phyloP scores from a whole-genome alignment of 2,329 filamentous ascomycete species.

The Hirsutella rhossiliensis region DNA sequence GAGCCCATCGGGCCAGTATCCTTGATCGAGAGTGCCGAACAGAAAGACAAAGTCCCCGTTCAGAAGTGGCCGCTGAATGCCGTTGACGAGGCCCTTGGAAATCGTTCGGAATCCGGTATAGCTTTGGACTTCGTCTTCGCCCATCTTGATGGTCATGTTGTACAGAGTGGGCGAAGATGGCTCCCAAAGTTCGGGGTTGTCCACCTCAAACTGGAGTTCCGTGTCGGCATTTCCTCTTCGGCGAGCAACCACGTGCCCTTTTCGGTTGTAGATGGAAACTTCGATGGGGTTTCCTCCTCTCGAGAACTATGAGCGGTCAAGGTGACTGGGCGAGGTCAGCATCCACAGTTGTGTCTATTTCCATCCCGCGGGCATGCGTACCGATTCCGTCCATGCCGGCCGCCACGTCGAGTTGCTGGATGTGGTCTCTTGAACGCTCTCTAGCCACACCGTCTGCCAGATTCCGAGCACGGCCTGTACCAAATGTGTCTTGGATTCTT shows the following conservation, averaged over 20 bases:
- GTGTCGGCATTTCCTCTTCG: conserved; percentile 32
- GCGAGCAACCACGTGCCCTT: conserved; percentile 28
- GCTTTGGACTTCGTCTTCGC: conserved; percentile 42
- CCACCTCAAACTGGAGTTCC: conserved; percentile 41
- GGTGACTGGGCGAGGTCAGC: conserved; percentile 28
- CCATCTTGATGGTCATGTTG: conserved; percentile 44
- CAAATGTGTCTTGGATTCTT: conserved; percentile 49
- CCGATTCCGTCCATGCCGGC: conserved; percentile 43
- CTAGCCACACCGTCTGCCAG: conserved; percentile 64
- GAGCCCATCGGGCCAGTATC: conserved; percentile 60
- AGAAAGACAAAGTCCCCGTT: conserved; percentile 59
- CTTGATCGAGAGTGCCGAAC: conserved; percentile 59
- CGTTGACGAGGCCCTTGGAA: conserved; percentile 40
- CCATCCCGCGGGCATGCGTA: conserved; percentile 7
- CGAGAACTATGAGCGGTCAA: conserved; percentile 39
- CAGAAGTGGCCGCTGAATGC: conserved; percentile 47
- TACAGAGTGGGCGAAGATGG: conserved; percentile 52
- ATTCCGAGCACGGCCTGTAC: conserved; percentile 64
- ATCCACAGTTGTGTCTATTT: too few relatives aligned
- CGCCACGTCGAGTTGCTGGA: conserved; percentile 45
- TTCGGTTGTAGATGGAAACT: conserved; percentile 21
- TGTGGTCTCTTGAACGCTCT: conserved; percentile 44
- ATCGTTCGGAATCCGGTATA: conserved; percentile 61
- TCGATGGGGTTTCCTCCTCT: conserved; percentile 19
- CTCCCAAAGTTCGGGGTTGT: conserved; percentile 49